phyloP scores from a whole-genome alignment of 2,329 filamentous ascomycete species.

The Sordariomycetes sp. region DNA sequence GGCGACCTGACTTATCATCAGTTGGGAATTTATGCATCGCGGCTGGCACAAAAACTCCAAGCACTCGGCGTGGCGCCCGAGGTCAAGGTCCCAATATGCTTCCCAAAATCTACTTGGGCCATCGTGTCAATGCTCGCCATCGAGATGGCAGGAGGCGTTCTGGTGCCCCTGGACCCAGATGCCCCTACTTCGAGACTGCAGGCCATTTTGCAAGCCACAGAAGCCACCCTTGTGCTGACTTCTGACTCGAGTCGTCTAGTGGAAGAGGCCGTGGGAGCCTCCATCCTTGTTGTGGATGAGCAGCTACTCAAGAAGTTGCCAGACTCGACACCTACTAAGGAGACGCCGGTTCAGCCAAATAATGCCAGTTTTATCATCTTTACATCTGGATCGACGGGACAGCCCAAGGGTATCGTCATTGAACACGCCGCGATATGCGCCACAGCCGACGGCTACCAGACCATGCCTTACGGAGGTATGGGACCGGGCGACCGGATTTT shows the following conservation, averaged over 20 bases:
- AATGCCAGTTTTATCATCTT: slow-evolving; percentile 7
- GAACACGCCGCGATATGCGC: slow-evolving; percentile 9
- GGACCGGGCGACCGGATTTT: slow-evolving; percentile 14
- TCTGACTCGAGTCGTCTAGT: not conserved
- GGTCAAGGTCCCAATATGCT: slow-evolving; percentile 18
- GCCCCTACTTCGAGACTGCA: slow-evolving; percentile 11
- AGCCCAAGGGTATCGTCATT: slow-evolving; percentile 13
- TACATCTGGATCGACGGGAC: slow-evolving; percentile 10
- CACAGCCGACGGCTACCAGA: not conserved
- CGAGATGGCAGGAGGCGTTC: slow-evolving; percentile 20
- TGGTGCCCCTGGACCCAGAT: slow-evolving; percentile 23
- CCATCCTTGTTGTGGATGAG: not conserved
- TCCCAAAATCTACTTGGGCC: slow-evolving; percentile 25
- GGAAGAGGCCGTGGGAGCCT: not conserved
- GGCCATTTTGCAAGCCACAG: not conserved
- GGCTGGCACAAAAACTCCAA: slow-evolving; percentile 7
- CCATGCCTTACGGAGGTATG: slow-evolving; percentile 24
- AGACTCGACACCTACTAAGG: not conserved
- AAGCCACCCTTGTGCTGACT: not conserved
- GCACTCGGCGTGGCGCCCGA: slow-evolving; percentile 12
- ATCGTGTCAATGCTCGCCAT: slow-evolving; percentile 21
- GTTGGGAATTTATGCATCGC: slow-evolving; percentile 8
- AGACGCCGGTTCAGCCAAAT: not conserved
- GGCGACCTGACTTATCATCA: slow-evolving; percentile 17
- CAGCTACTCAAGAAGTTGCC: not conserved